These are phyloP conservation scores for Lasiosphaeria miniovina DNA, from an alignment of 495 filamentous ascomycete species.

Conservation along the genomic window DNA sequence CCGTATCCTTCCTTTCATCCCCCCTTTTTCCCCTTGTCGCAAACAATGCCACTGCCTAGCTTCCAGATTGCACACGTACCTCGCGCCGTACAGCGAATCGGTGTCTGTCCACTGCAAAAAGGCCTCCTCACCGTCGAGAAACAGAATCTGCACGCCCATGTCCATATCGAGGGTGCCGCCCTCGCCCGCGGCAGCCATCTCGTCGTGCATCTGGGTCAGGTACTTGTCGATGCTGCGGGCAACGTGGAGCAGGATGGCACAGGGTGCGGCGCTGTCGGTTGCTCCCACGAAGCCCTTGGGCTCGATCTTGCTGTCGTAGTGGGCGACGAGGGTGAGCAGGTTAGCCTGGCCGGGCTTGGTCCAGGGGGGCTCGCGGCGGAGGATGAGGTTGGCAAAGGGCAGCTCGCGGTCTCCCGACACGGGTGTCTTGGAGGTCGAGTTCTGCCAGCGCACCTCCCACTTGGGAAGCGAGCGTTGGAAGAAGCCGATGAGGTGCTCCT, in stretches of 20 bases:
- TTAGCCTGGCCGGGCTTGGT: slow-evolving; percentile 63
- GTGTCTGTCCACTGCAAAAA: slow-evolving; percentile 69
- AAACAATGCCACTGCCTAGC: too few relatives aligned
- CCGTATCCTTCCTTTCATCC: not conserved
- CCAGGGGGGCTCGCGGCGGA: slow-evolving; percentile 80
- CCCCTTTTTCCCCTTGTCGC: too few relatives aligned
- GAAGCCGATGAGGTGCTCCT: slow-evolving; percentile 74
- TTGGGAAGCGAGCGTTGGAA: slow-evolving; percentile 65
- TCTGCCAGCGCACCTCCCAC: slow-evolving; percentile 80
- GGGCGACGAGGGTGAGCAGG: slow-evolving; percentile 80
- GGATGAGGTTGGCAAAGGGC: slow-evolving; percentile 79
- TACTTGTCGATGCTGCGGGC: slow-evolving; percentile 41
- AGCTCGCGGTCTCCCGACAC: slow-evolving; percentile 59
- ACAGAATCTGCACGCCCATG: slow-evolving; percentile 76
- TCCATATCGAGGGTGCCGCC: slow-evolving; percentile 32
- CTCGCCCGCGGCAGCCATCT: slow-evolving; percentile 35
- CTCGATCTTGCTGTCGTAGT: slow-evolving; percentile 78
- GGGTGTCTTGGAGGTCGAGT: slow-evolving; percentile 74
- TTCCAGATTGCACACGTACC: slow-evolving; percentile 34
- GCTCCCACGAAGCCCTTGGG: slow-evolving; percentile 84
- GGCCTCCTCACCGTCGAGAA: slow-evolving; percentile 90
- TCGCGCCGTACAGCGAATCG: slow-evolving; percentile 80
- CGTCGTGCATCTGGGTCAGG: slow-evolving; percentile 37
- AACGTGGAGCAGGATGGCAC: slow-evolving; percentile 78
- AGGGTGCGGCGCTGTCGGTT: slow-evolving; percentile 84